These are phyloP conservation scores for Hypomontagnella submonticulosa DNA, from an alignment of 495 filamentous ascomycete species.

Conservation along the genomic window DNA sequence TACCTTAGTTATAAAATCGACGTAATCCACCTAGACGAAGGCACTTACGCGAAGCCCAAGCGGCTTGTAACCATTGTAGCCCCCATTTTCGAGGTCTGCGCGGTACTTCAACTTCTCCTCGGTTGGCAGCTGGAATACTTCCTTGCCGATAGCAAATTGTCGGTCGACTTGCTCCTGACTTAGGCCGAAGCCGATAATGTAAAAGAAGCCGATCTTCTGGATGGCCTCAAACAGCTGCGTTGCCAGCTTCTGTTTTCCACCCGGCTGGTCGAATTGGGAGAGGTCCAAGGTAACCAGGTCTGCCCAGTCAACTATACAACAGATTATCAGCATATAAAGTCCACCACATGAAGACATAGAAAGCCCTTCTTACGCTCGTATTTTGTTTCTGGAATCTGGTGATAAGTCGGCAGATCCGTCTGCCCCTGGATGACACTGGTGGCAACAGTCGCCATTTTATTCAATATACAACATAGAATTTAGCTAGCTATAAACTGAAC, in stretches of 20 bases:
- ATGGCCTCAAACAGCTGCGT: conserved; percentile 68
- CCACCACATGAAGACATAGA: background rate
- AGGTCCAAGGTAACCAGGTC: conserved; percentile 68
- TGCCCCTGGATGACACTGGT: conserved; percentile 22
- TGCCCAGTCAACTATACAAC: conserved; percentile 61
- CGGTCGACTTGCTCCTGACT: conserved; percentile 67
- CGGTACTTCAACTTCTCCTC: conserved; percentile 57
- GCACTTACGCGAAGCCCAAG: conserved; percentile 44
- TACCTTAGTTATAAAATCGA: conserved; percentile 31
- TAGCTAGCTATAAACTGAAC: background rate
- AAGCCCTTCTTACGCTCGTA: conserved; percentile 47
- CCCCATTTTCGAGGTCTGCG: conserved; percentile 47
- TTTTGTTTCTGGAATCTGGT: conserved; percentile 52
- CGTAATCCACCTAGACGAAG: background rate
- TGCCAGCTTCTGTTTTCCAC: conserved; percentile 65
- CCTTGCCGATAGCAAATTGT: conserved; percentile 69
- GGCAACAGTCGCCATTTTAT: conserved; percentile 45
- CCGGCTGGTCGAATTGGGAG: conserved; percentile 62
- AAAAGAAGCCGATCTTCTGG: conserved; percentile 68
- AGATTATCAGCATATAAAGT: conserved; percentile 9
- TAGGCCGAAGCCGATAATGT: conserved; percentile 69
- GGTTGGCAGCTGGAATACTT: conserved; percentile 64
- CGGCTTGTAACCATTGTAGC: conserved; percentile 50
- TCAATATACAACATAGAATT: conserved; percentile 2
- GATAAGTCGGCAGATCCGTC: conserved; percentile 48